phyloP scores from a whole-genome alignment of 2,329 filamentous ascomycete genomes.

The Fusarium anthophilum region DNA sequence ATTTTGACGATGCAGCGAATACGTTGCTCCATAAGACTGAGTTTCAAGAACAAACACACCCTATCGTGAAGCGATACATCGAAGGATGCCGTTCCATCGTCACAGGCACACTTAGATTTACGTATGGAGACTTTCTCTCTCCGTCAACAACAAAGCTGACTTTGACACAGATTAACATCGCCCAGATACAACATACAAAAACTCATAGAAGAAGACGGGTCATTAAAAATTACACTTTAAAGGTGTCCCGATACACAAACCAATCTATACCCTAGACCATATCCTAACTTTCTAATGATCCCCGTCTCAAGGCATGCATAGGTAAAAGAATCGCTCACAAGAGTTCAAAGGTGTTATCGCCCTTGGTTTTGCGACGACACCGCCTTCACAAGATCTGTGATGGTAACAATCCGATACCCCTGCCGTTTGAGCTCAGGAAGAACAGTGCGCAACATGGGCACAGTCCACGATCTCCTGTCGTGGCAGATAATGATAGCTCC shows the following conservation, averaged over 20 bases:
- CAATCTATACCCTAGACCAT: background rate
- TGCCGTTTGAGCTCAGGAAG: slow-evolving; percentile 74
- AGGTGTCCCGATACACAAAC: background rate
- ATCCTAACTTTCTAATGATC: background rate
- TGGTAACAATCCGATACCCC: slow-evolving; percentile 77
- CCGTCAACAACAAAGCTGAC: background rate
- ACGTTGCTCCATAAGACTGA: slow-evolving; percentile 12
- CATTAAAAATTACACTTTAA: slow-evolving; percentile 46
- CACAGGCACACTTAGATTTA: slow-evolving; percentile 47
- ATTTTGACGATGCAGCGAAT: slow-evolving; percentile 39
- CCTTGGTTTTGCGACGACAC: slow-evolving; percentile 42
- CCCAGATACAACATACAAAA: slow-evolving; percentile 46
- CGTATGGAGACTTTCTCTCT: slow-evolving; percentile 36
- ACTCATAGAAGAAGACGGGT: slow-evolving; percentile 45
- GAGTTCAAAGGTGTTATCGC: slow-evolving; percentile 7
- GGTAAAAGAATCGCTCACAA: background rate
- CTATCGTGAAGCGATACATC: slow-evolving; percentile 37
- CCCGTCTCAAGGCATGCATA: background rate
- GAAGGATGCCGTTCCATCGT: slow-evolving; percentile 46
- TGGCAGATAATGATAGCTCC: slow-evolving; percentile 88
- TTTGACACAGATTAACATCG: slow-evolving; percentile 42
- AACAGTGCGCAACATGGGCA: slow-evolving; percentile 78
- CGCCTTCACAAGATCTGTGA: slow-evolving; percentile 70
- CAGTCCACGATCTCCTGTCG: slow-evolving; percentile 84
- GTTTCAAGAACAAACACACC: slow-evolving; percentile 13